Evolutionary conservation across 202 grass and related monocot genomes (phyloP), one percentile per base, ranked within the genome.

Genomic region (Brachypodium distachyon): DNA sequence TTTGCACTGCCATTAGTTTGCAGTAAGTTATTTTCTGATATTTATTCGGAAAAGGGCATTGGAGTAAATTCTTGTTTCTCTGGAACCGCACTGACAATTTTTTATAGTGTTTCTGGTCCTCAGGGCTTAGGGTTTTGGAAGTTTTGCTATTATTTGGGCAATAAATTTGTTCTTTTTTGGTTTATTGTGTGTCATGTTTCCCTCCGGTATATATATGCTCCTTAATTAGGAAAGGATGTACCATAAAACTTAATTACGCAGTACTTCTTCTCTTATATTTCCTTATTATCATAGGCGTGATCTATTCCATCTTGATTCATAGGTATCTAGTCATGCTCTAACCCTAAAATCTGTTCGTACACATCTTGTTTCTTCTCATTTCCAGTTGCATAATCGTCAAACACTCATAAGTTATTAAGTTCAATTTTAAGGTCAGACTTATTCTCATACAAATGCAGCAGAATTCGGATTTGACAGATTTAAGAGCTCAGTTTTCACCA

Each of bases 361-460:
- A 46, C 21, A 40, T 67, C 76, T 31, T 67, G 17, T 78, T 53
- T 54, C 23, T 67, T 36, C 18, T 29, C 67, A 68, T 67, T 79
- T 14, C 25, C 26, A 54, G 6, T 29, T 41, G 54, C 27, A 17
- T 33, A 42, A 23, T 79, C 2, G 1, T 67, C 4, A 55, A 18
- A 18, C 17, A 12, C 2, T 38, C 18, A 29, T 67, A 14, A 37
- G 19, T n/a, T 69, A 47, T 46, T 48, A 48, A 7, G 25, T 67
- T 67, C 53, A 67, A 54, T 27, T n/a, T n/a, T 55, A 19, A 54
- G 11, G 48, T 7, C 34, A 29, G 61, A 54, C 12, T 27, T 78
- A 10, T 21, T 78, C 23, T 54, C 17, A 31, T 67, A 41, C 47
- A 54, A 67, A 31, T 66, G 17, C 61, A 78, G 56, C 34, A 34